These are phyloP conservation scores for Colletotrichum tanaceti DNA, from an alignment of 2,329 filamentous ascomycete species.

Conservation along the genomic window DNA sequence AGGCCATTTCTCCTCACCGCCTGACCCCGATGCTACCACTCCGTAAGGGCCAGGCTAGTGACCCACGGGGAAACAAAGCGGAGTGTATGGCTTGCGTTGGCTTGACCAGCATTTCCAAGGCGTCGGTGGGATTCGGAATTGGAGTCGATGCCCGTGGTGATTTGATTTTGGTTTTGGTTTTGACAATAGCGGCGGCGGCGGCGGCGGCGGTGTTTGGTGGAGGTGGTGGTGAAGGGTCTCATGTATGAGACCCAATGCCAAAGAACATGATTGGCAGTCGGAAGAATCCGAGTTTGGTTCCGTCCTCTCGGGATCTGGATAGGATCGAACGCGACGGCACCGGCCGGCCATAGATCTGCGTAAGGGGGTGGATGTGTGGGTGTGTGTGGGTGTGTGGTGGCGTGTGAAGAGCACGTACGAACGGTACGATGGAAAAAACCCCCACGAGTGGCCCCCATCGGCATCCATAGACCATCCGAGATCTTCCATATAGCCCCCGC, in stretches of 20 bases:
- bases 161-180: not conserved
- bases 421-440: not conserved
- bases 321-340: constrained; percentile 7
- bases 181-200: no score
- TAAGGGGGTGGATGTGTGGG: constrained; percentile 17
- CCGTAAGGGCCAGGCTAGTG: not conserved
- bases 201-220: not conserved
- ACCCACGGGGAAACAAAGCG: not conserved
- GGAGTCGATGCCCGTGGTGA: not conserved
- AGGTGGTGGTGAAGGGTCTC: not conserved
- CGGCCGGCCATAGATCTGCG: not conserved
- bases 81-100: not conserved
- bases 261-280: not conserved
- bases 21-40: not conserved
- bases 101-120: not conserved
- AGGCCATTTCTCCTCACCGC: not conserved
- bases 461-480: not conserved
- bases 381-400: not conserved
- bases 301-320: not conserved
- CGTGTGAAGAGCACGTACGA: not conserved
- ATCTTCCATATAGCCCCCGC: not conserved
- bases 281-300: not conserved
- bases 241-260: no score
- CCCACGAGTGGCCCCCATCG: not conserved
- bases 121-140: not conserved